Percentiles rank a stretch among this genome's conserved stretches.
Conservation (phyloP, 192 early-diverging fungal species). For the Rhizoclosmatium globosum region DNA sequence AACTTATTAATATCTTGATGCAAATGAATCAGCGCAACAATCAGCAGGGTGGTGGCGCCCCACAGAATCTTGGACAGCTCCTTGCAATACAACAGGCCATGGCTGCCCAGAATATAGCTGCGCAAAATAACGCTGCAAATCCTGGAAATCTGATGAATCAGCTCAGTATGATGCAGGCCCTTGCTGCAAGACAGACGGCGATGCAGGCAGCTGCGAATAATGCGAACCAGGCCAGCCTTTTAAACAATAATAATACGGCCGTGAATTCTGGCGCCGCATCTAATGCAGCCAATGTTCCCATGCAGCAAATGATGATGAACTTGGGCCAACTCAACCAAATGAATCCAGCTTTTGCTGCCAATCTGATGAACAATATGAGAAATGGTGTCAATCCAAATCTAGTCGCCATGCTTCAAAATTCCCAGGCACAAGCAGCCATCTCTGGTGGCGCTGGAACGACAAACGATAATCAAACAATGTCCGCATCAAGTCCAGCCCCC, state of each 20-base stretch:
- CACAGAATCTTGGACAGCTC: no score
- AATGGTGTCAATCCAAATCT: not conserved
- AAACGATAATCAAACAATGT: not conserved
- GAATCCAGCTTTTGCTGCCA: conserved; percentile 6
- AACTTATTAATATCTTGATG: not conserved
- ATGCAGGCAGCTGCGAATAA: not conserved
- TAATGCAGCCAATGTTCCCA: not conserved
- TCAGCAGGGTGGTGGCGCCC: not conserved
- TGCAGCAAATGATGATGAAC: not conserved
- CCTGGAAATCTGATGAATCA: not conserved
- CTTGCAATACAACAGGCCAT: no score
- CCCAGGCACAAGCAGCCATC: not conserved
- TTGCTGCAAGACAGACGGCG: not conserved
- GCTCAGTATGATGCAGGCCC: not conserved
- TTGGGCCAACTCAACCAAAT: not conserved
- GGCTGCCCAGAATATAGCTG: not conserved
- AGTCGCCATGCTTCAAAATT: not conserved
- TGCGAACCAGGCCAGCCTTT: not conserved
- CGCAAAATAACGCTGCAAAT: not conserved
- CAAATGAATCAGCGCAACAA: not conserved
- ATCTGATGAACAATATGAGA: not conserved
- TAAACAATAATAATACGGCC: not conserved
- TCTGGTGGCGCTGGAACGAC: not conserved
- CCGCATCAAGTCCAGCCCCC: conserved; percentile 12
- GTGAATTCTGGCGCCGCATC: not conserved